Base-by-base conservation (phyloP, 164 flowering plant species). In the Magnolia sinica region DNA sequence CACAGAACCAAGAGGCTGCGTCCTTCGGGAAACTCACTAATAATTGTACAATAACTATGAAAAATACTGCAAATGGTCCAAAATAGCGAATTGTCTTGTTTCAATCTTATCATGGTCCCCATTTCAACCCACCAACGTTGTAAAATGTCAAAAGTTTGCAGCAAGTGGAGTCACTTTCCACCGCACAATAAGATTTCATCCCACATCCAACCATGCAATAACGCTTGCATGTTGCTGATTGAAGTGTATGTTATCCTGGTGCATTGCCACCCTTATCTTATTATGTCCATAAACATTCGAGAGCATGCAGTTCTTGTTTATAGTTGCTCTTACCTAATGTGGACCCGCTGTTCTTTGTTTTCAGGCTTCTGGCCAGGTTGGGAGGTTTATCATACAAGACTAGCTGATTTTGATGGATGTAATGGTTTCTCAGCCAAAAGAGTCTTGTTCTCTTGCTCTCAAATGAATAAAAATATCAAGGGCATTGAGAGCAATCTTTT, bases 321-420 rank as follows among this genome's bases (percentile, higher is more conserved):
- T 55, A 55, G 13, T 16, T 2, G 18, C 50, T 68, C 71, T 18
- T 31, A 18, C 31, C 71, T 65, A 22, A 65, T 65, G 24, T 13
- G 14, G 16, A 18, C 71, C 29, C 50, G 14, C 24, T 16, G 16
- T 29, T 68, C 20, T 64, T 52, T 61, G 23, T 79, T 64, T 71
- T 14, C 84, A 87, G 90, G 85, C 85, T 67, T 84, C 81, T 61
- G 87, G 86, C 3, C 78, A 61, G 76, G 74, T 78, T 66, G 85
- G 74, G 73, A 77, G 77, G 66, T 82, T 82, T 76, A 45, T 18
- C n/a, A 82, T 83, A 19, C 19, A 49, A 4, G 74, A 77, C 59
- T 81, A 72, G 64, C 64, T 4, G 20, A 14, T 8, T 51, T 55
- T 45, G 49, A 55, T 16, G 49, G 63, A 24, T 72, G 52, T 8